Base-by-base conservation (phyloP, 176 grass and related monocot genomes). In the Bothriochloa decipiens region DNA sequence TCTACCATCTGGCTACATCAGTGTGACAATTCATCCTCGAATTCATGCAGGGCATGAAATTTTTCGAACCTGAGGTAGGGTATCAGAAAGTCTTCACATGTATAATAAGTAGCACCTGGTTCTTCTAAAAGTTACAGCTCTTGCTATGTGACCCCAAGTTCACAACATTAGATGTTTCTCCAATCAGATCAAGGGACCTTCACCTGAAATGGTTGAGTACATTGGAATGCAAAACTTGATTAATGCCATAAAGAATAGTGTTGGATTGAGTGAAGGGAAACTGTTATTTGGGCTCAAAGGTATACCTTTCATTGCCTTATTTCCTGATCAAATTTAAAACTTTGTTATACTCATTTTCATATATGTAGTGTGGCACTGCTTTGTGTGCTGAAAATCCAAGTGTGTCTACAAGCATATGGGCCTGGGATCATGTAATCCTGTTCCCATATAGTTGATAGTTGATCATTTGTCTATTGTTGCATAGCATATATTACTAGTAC, bases 51-150 rank as follows among this genome's bases (percentile, higher is more conserved):
- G 96, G 96, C 80, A 94, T 98, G 78, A 98, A 98, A 68, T 98
- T 98, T 85, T 98, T 96, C 74, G 91, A 92, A 86, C 96, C 96
- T 70, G 96, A 96, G 96, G 96, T 98, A 91, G 68, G 64, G 29
- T 69, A 78, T 77, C 71, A 57, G 39, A 50, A 79, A 12, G 50
- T 70, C 57, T 72, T 87, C 76, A 41, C 81, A 81, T 87, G 65
- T 65, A 80, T 78, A 72, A 88, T 49, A 55, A 84, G 81, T 81
- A 74, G 35, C 37, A 68, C 22, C 15, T 82, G 8, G 80, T 70
- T 58, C n/a, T 71, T n/a, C 15, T 40, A 70, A 81, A 39, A 82
- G 58, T 2, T 25, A 22, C 9, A 41, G 39, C 22, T 26, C 27
- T 75, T 66, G 37, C 76, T 76, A 57, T 83, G 73, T 35, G 8